Base-by-base conservation (phyloP, 1,284 basidiomycete species). In the Porodaedalea pini region DNA sequence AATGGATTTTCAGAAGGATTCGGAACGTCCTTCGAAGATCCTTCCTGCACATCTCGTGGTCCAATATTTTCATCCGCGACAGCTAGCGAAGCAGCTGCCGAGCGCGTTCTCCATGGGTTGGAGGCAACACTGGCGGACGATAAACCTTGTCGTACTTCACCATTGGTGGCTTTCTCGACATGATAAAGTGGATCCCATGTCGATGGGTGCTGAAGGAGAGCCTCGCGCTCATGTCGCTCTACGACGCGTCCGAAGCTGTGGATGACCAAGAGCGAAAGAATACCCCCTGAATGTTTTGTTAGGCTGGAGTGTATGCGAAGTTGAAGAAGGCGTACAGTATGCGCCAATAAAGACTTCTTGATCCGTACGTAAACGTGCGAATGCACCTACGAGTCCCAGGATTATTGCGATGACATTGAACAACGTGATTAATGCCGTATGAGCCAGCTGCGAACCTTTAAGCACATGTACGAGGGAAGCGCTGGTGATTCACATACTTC, bases 201-300 rank as follows among this genome's bases (percentile, higher is more conserved):
- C 4, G 71, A 69, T 2, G 80, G 77, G 58, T 79, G 74, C 56
- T 79, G 78, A 13, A 85, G 66, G 29, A 83, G 67, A 0, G 77
- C 76, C 57, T 86, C 84, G 41, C 76, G 70, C 66, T 87, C 85
- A 63, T 86, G 81, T n/a, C 84, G 77, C 17, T 72, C 75, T 19
- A 86, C 76, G 8, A 85, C 84, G 29, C 82, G 76, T 41, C 78
- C 74, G 65, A 83, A 85, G 66, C 81, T 85, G 61, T 85, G 81
- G 58, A 85, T 75, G 4, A 80, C 77, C 47, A 85, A 71, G 13
- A 80, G 47, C 0, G 84, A 86, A 25, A 85, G 75, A 36, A 84
- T 65, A 4, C 75, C 74, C 83, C 82, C 84, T 85, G 48, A 48
- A 15, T 8, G 17, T 44, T n/a, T 23, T 19, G 13, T 44, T 34